Evolutionary conservation across 1,139 yeast species (phyloP).

Genomic region (Geotrichum carabidarum): DNA sequence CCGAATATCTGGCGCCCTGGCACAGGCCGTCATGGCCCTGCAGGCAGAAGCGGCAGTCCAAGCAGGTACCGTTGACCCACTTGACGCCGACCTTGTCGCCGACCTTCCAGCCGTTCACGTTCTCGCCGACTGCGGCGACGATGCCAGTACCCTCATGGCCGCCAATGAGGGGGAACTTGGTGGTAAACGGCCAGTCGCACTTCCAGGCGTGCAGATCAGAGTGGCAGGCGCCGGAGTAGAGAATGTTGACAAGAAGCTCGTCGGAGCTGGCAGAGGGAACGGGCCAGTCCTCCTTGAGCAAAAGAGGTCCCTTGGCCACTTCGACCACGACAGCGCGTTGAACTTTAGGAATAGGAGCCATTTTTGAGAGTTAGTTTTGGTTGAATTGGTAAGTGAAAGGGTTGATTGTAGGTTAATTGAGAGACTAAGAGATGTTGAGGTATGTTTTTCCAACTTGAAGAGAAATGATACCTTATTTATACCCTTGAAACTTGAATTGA

Average conservation of each 20-base stretch:
- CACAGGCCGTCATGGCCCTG: slow-evolving; percentile 26
- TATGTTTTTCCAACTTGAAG: background rate
- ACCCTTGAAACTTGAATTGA: too few species aligned
- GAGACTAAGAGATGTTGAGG: too few species aligned
- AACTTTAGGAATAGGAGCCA: slow-evolving; percentile 25
- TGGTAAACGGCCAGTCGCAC: slow-evolving; percentile 21
- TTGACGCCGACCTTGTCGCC: slow-evolving; percentile 30
- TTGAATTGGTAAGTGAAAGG: background rate
- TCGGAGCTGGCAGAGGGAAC: slow-evolving; percentile 31
- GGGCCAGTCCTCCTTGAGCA: slow-evolving; percentile 26
- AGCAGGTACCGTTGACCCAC: slow-evolving; percentile 25
- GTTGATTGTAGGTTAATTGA: background rate
- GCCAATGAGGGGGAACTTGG: slow-evolving; percentile 21
- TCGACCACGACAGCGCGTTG: slow-evolving; percentile 30
- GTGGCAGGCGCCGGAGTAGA: slow-evolving; percentile 39
- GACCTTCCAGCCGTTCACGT: slow-evolving; percentile 22
- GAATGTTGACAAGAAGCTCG: slow-evolving; percentile 31
- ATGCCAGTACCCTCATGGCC: slow-evolving; percentile 33
- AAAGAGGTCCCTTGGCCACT: slow-evolving; percentile 20
- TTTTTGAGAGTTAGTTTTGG: background rate
- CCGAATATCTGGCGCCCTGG: slow-evolving; percentile 36
- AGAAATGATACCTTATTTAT: background rate
- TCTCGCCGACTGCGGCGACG: slow-evolving; percentile 27
- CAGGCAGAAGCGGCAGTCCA: slow-evolving; percentile 25
- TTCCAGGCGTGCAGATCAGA: slow-evolving; percentile 34